Evolutionary conservation across 2,329 filamentous ascomycete species (phyloP), one percentile per base, ranked within the genome.

Genomic region (Hypomyces rosellus): DNA sequence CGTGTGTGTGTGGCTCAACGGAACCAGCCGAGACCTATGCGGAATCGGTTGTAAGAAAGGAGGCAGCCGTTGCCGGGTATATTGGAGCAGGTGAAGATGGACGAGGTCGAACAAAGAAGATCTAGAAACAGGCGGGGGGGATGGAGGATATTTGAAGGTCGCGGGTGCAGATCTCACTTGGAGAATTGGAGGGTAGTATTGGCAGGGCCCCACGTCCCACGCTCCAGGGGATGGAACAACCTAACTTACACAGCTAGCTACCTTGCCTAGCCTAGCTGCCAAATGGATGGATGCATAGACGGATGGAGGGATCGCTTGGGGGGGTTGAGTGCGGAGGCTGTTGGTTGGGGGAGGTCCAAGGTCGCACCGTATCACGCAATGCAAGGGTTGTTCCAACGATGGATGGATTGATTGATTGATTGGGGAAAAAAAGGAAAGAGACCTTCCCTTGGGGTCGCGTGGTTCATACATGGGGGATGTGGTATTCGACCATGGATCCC

Each of bases 101-200:
- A 42, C 44, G 20, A 43, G 51, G 36, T 44, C 48, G 25, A 46
- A 25, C 18, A 52, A 20, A 20, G 45, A 13, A 40, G 36, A 43
- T 43, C 45, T 40, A 34, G 44, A 50, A 43, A 18, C 15, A 45
- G 45, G 43, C 45, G 20, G 49, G 51, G 49, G 51, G 40, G 48
- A 34, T 34, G 45, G 49, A 48, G 34, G 51, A 54, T 54, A 54
- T 54, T 51, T 54, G 51, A 54, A 54, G 45, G 34, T 20, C 22
- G 43, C 25, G 49, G 34, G 25, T 34, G 49, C 37, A 51, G 44
- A 51, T 51, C 44, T 48, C 43, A 51, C 48, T 46, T 30, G 49
- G 34, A 51, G 44, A 33, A 30, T 50, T 34, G 37, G 38, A 53
- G 52, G 54, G 47, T 54, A 50, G 54, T 52, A 55, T 55, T 46